Evolutionary conservation across 805 yeast species (phyloP), one percentile per base, ranked within the genome.

Genomic region (Suhomyces emberorum): DNA sequence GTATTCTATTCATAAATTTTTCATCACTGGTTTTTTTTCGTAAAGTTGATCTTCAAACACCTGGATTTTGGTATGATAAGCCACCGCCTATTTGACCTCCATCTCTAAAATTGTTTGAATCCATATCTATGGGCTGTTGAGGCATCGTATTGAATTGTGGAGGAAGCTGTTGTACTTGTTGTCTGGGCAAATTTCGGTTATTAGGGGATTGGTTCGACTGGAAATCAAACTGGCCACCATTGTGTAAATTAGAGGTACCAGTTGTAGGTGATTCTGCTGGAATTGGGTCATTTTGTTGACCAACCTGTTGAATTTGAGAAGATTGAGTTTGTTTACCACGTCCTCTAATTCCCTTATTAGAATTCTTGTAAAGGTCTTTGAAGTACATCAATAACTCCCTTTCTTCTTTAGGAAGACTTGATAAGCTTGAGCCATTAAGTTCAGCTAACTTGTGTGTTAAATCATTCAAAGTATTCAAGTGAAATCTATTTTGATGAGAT

Each of bases 401-500:
- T 51, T 89, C 96, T 16, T 74, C 74, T 2, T 63, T 60, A 0
- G 89, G 84, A 19, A 76, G 57, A 40, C 66, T 64, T 28, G 71
- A 68, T 10, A 65, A 43, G 14, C 61, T 63, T 3, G 76, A 72
- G 15, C 80, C 76, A 25, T 59, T 52, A 36, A 79, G 60, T 45
- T 77, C 80, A 1, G 91, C 88, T 43, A 84, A 61, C 47, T 71
- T 76, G 40, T 70, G 75, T 1, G 95, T 85, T 54, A 88, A 65
- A 21, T 66, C 67, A 46, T 78, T 78, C 44, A 91, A 68, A 0
- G 95, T 81, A 11, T 76, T 76, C 45, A 79, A 61, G 59, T 88
- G 98, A 54, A 88, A 88, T 49, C 89, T 72, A 61, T 89, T 91
- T 55, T 89, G 98, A 59, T 91, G 98, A 1, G 95, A 85, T 61